A percentile compares a stretch with the other conserved stretches of the same genome.
These are phyloP conservation scores for Cladosporium sphaerospermum DNA, from an alignment of 2,329 filamentous ascomycete species.

Conservation along the genomic window DNA sequence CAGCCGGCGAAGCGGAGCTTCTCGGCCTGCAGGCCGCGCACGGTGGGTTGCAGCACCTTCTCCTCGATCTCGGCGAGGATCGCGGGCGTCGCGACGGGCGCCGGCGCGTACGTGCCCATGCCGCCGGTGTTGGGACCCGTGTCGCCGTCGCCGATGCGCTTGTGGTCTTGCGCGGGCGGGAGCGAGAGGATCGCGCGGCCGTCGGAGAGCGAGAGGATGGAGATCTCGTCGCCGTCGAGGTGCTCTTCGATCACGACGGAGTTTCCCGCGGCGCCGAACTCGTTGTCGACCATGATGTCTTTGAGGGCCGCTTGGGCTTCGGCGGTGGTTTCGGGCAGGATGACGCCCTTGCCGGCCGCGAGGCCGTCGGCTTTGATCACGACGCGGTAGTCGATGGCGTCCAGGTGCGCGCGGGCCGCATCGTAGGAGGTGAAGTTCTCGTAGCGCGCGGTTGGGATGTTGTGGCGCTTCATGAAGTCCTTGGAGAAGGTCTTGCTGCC, in stretches of 20 bases:
- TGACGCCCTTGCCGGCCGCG: constrained; percentile 91
- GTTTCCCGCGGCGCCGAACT: constrained; percentile 79
- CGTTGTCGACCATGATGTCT: constrained; percentile 82
- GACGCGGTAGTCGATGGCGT: constrained; percentile 62
- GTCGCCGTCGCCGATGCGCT: constrained; percentile 87
- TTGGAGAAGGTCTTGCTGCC: constrained; percentile 97
- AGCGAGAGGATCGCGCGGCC: constrained; percentile 77
- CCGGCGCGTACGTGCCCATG: constrained; percentile 95
- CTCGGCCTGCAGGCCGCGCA: constrained; percentile 81
- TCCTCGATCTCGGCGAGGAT: constrained; percentile 73
- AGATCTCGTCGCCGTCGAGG: constrained; percentile 83
- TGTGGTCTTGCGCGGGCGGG: constrained; percentile 93
- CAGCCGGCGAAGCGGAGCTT: constrained; percentile 63
- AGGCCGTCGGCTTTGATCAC: constrained; percentile 93
- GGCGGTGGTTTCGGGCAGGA: constrained; percentile 73
- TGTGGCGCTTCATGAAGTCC: constrained; percentile 90
- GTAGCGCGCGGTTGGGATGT: constrained; percentile 86
- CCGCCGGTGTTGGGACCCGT: constrained; percentile 90
- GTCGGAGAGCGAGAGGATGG: constrained; percentile 85
- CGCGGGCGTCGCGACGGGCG: constrained; percentile 43
- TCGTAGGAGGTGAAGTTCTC: constrained; percentile 61
- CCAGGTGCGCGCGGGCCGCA: constrained; percentile 56
- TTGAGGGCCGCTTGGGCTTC: constrained; percentile 77
- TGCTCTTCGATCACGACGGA: constrained; percentile 96
- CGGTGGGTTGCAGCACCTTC: constrained; percentile 80